Evolutionary conservation across 306 rosid species (phyloP), one percentile per base, ranked within the genome.

Genomic region (Cucurbita moschata): DNA sequence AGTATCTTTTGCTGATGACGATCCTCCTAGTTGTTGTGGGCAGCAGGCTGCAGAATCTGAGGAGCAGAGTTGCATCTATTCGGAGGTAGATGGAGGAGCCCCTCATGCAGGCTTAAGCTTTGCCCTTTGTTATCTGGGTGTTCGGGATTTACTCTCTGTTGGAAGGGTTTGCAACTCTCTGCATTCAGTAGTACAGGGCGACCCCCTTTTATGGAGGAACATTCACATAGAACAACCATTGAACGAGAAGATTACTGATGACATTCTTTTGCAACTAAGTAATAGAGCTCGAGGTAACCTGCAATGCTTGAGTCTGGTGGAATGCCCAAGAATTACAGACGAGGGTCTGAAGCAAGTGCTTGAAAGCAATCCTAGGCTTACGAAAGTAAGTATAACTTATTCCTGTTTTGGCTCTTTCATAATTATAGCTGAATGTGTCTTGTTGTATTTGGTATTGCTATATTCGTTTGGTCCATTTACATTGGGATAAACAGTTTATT

Each of bases 171-270:
- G 97, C 78, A 89, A 66, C 40, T 81, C 84, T 84, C 82, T 95
- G 75, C 84, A 55, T 65, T 81, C 88, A 46, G 55, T 78, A 0
- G 88, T 95, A 83, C 86, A 69, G 2, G 83, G 76, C 0, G 97
- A 91, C 79, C 84, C 96, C 4, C 82, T 86, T 60, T 71, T 88
- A 78, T 95, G 99, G 99, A 85, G 85, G 82, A 85, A 75, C 75
- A 83, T 95, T 61, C 87, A 76, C 75, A 65, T 95, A 61, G 89
- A 89, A 68, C 96, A 87, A 58, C 96, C 97, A 18, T 77, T 91
- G 76, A 95, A 85, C 35, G 99, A 95, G 83, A 88, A 85, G 80
- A 82, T 95, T 47, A 91, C 92, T 1, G 97, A 95, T 81, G 96
- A 91, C 69, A 60, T 79, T 85, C 96, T 95, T 73, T 75, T 88